Percentiles rank a stretch among this genome's conserved stretches.
phyloP scores from a whole-genome alignment of 306 rosid genomes.

The Adenanthera pavonina region DNA sequence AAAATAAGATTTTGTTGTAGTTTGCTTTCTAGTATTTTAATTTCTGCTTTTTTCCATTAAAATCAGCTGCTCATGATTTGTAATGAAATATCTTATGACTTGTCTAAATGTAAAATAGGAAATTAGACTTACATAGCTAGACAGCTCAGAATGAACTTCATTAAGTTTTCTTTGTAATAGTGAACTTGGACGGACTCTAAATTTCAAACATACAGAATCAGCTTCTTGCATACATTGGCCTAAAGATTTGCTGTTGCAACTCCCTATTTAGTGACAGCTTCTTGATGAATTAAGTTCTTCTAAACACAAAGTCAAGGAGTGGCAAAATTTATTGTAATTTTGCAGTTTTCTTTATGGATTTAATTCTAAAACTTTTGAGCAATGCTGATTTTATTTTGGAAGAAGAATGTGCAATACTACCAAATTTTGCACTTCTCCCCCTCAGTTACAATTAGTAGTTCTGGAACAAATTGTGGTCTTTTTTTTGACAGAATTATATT shows the following conservation, averaged over 20 bases:
- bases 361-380: neutral
- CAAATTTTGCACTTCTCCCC: neutral
- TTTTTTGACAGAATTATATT: constrained; percentile 16
- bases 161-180: neutral
- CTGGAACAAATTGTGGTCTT: constrained; percentile 22
- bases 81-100: neutral
- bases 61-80: neutral
- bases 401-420: constrained; percentile 20
- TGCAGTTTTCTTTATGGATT: neutral
- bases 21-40: neutral
- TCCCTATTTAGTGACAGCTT: neutral
- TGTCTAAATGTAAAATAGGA: neutral
- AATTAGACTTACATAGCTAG: neutral
- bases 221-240: neutral
- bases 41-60: neutral
- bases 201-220: neutral
- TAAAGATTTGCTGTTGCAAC: neutral
- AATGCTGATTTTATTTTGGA: constrained; percentile 11
- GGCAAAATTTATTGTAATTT: neutral
- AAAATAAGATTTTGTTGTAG: neutral
- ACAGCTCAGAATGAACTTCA: neutral
- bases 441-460: constrained; percentile 20
- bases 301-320: neutral
- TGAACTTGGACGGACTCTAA: neutral
- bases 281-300: neutral